A percentile compares a stretch with the other conserved stretches of the same genome.
Evolutionary conservation across 2,329 filamentous ascomycete species (phyloP).

Genomic region (Fusarium virguliforme): DNA sequence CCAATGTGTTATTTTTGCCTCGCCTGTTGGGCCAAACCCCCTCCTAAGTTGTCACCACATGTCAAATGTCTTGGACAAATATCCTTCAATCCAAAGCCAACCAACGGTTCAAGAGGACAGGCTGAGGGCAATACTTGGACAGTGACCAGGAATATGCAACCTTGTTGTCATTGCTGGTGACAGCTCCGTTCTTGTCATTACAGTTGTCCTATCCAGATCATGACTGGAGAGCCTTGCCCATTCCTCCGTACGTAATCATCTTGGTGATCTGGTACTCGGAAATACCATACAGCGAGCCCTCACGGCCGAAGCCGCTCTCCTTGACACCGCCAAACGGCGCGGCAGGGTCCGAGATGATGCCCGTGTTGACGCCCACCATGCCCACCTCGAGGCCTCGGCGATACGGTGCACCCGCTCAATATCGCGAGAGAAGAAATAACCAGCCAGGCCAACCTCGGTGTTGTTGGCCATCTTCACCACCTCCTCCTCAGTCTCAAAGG

Average conservation of each 20-base stretch:
- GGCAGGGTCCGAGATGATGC: slow-evolving; percentile 73
- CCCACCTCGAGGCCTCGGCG: slow-evolving; percentile 84
- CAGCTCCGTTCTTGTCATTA: slow-evolving; percentile 11
- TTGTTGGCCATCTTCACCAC: slow-evolving; percentile 88
- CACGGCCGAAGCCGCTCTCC: slow-evolving; percentile 84
- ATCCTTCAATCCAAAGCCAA: neutral
- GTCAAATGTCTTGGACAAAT: neutral
- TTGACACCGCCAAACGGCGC: slow-evolving; percentile 85
- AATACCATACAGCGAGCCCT: slow-evolving; percentile 84
- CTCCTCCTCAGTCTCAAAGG: slow-evolving; percentile 90
- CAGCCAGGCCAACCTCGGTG: slow-evolving; percentile 89
- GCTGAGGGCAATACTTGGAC: neutral
- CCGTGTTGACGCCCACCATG: slow-evolving; percentile 90
- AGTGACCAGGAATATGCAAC: neutral
- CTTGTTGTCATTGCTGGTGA: neutral
- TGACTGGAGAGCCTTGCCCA: slow-evolving; percentile 69
- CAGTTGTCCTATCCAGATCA: slow-evolving; percentile 15
- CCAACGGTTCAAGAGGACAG: neutral
- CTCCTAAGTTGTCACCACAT: neutral
- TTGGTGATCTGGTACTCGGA: slow-evolving; percentile 84
- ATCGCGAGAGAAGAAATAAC: slow-evolving; percentile 89
- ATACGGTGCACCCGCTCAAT: slow-evolving; percentile 73
- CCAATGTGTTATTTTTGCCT: neutral
- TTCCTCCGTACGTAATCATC: slow-evolving; percentile 71
- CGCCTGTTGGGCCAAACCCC: neutral